Evolutionary conservation across 2,329 filamentous ascomycete species (phyloP).

Genomic region (Paramyrothecium roridum): DNA sequence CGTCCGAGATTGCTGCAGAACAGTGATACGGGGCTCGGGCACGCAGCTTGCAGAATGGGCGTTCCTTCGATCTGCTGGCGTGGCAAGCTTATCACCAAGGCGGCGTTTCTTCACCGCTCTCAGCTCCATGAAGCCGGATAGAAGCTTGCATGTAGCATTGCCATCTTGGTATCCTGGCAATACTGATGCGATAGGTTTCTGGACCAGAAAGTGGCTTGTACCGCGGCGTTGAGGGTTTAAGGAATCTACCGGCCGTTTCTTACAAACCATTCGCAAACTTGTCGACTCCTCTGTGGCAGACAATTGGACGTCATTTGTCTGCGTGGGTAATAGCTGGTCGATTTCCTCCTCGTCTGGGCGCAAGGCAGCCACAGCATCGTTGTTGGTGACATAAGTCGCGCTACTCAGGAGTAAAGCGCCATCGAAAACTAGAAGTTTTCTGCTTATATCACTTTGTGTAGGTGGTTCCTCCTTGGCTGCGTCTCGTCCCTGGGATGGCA

Average conservation of each 20-base stretch:
- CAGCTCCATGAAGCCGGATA: conserved; percentile 28
- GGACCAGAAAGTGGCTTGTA: too few species aligned
- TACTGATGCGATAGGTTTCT: not conserved
- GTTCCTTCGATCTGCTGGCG: not conserved
- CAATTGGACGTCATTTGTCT: not conserved
- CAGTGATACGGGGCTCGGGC: too few species aligned
- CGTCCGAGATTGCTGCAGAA: too few species aligned
- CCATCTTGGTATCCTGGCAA: conserved; percentile 12
- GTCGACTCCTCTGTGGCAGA: too few species aligned
- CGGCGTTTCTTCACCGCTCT: conserved; percentile 21
- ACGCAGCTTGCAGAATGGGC: not conserved
- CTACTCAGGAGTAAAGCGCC: not conserved
- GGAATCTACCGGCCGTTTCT: too few species aligned
- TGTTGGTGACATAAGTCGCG: not conserved
- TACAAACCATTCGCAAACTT: too few species aligned
- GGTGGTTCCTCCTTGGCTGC: not conserved
- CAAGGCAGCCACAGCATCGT: not conserved
- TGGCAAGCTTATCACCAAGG: too few species aligned
- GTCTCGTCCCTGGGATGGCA: not conserved
- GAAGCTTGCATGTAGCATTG: conserved; percentile 20
- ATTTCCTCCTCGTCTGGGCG: not conserved
- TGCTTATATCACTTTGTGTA: not conserved
- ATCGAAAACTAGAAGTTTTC: not conserved
- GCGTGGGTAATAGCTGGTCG: not conserved
- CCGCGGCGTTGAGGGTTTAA: too few species aligned